Base-by-base conservation (phyloP, 805 yeast genomes). In the Saturnispora gosingensis region DNA sequence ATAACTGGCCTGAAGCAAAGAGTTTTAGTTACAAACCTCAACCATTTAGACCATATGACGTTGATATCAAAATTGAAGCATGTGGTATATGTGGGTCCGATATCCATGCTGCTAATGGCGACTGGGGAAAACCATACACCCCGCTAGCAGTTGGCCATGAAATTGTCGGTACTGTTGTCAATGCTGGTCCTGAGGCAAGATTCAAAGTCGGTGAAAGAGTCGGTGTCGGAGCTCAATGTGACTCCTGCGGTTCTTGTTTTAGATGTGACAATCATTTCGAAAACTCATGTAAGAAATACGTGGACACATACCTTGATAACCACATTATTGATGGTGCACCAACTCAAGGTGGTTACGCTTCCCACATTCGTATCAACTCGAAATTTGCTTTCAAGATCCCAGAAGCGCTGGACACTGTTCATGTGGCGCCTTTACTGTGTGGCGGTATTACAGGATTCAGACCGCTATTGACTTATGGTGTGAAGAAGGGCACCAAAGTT, bases 391-490 rank as follows among this genome's bases (percentile, higher is more conserved):
- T 76, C 62, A 69, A 71, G 11, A 73, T 78, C 51, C 82, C 82
- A 4, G 78, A 75, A 6, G 61, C 49, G 15, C 58, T 78, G 54
- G 67, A 62, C n/a, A 62, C 75, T 7, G 65, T 61, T 35, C 63
- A 61, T 42, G 80, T 72, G 45, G 81, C 81, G n/a, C 82, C 83
- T 24, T 63, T 78, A 65, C 61, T 78, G 60, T 78, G 82, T 65
- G 83, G 79, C 52, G 83, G 82, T 44, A 67, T 77, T 53, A 78
- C 82, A 8, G 77, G 73, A 16, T 78, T 67, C 58, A 73, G 78
- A 25, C 83, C 83, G 24, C 63, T 77, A 56, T 52, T 61, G n/a
- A 60, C 59, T 2, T 58, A 64, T 25, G 75, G 73, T 30, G 71
- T 69, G 58, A 78, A 75, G 51, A 72, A 74, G 45, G 80, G 79